Conservation (phyloP, 148 eudicot genomes). For the Rhododendron simsii region DNA sequence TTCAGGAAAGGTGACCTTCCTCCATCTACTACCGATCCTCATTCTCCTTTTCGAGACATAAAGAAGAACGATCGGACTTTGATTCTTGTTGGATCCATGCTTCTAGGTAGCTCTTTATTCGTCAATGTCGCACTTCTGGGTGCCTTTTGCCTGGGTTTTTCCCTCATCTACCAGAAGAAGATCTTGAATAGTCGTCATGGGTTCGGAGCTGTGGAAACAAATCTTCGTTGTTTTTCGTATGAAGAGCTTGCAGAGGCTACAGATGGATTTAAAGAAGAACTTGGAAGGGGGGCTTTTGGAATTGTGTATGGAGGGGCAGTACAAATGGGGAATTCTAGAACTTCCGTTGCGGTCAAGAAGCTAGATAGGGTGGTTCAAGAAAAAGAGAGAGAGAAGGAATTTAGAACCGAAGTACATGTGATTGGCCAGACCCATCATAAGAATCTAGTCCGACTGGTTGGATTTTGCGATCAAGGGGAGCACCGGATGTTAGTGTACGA, state of each 20-base stretch:
- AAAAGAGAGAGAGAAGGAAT: constrained; percentile 12
- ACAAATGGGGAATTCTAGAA: not conserved
- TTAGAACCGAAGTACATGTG: constrained; percentile 11
- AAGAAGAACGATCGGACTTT: no score
- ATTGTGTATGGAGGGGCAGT: not conserved
- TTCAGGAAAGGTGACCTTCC: no score
- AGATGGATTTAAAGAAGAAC: constrained; percentile 39
- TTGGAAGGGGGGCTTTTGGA: constrained; percentile 20
- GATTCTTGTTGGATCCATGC: no score
- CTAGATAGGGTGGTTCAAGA: not conserved
- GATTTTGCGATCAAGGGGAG: constrained; percentile 10
- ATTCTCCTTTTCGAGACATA: no score
- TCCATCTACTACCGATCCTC: no score
- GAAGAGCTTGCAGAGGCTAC: constrained; percentile 47
- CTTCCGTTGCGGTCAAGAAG: constrained; percentile 9
- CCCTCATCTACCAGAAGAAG: constrained; percentile 1
- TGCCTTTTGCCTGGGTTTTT: constrained; percentile 5
- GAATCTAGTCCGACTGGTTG: constrained; percentile 12
- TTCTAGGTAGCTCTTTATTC: no score
- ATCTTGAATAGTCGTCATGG: no score
- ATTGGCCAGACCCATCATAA: constrained; percentile 14
- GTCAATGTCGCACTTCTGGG: no score
- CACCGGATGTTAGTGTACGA: constrained; percentile 10
- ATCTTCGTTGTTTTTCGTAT: not conserved
- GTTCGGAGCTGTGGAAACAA: no score